phyloP scores from a whole-genome alignment of 148 eudicot genomes.

The Suaeda aralocaspica region DNA sequence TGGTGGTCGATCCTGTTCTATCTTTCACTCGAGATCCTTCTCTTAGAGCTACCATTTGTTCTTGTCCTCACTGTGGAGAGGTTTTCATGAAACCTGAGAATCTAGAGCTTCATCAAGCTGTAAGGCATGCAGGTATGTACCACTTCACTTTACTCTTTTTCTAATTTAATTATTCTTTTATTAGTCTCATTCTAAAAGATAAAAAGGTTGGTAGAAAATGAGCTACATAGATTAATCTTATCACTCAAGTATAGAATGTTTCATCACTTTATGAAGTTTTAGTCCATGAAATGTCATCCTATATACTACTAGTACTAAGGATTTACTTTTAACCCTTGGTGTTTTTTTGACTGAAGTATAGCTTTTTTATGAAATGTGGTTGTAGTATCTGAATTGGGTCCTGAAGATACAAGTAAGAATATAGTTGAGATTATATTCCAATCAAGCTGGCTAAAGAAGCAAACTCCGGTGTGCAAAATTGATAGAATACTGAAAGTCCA shows the following conservation, averaged over 20 bases:
- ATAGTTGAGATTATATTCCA: constrained; percentile 98
- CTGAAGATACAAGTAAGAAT: constrained; percentile 95
- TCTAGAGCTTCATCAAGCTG: constrained; percentile 84
- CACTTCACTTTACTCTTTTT: neutral
- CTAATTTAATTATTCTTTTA: neutral
- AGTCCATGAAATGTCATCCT: no score
- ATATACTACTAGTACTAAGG: no score
- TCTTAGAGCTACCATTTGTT: constrained; percentile 54
- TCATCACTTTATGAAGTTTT: neutral
- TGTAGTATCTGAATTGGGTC: constrained; percentile 79
- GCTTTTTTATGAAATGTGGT: neutral
- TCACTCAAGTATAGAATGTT: constrained; percentile 28
- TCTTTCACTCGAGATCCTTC: constrained; percentile 76
- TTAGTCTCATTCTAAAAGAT: neutral
- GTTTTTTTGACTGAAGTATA: no score
- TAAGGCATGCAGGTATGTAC: constrained; percentile 77
- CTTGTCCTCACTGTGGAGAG: constrained; percentile 83
- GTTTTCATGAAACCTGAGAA: constrained; percentile 75
- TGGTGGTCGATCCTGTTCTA: constrained; percentile 85
- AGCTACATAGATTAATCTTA: constrained; percentile 16
- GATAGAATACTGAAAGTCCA: constrained; percentile 85
- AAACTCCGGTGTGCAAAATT: constrained; percentile 78
- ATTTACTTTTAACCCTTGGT: no score
- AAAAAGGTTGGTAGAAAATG: constrained; percentile 5
- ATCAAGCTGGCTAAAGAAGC: constrained; percentile 90